phyloP scores from a whole-genome alignment of 495 filamentous ascomycete genomes.

The Schizothecium vesticola region DNA sequence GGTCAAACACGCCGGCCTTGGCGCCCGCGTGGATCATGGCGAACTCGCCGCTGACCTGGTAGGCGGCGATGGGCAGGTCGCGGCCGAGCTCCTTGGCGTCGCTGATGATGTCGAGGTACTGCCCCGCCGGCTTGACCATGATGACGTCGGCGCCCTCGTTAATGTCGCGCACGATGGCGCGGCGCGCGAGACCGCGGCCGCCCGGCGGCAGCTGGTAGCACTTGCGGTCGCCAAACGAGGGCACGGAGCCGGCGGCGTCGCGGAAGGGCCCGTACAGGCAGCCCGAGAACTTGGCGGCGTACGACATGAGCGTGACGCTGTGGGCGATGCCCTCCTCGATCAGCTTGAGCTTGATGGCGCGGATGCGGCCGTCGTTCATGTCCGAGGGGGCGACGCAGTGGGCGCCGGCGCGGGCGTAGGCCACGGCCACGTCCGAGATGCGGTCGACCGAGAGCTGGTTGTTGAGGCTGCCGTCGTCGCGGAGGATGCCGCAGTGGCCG shows the following conservation, averaged over 20 bases:
- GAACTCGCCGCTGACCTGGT: constrained; percentile 95
- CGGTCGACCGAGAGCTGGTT: constrained; percentile 87
- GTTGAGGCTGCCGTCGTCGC: constrained; percentile 87
- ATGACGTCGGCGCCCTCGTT: constrained; percentile 93
- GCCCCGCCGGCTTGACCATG: constrained; percentile 95
- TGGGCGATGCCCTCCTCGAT: constrained; percentile 89
- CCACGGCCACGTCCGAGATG: constrained; percentile 86
- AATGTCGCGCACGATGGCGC: constrained; percentile 87
- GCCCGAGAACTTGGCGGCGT: constrained; percentile 93
- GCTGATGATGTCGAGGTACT: constrained; percentile 92
- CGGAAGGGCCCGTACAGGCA: constrained; percentile 96
- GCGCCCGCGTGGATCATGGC: constrained; percentile 97
- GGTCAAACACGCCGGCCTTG: constrained; percentile 94
- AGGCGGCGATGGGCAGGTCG: constrained; percentile 87
- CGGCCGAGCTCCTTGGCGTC: constrained; percentile 90
- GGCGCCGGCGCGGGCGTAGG: constrained; percentile 87
- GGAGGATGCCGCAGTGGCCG: constrained; percentile 92
- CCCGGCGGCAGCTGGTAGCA: constrained; percentile 96
- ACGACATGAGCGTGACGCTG: constrained; percentile 88
- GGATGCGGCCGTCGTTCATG: constrained; percentile 97
- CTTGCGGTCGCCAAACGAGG: constrained; percentile 87
- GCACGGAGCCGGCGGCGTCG: constrained; percentile 87
- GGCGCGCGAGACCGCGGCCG: constrained; percentile 85
- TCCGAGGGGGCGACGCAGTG: constrained; percentile 96
- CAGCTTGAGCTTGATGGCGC: constrained; percentile 92